Conservation (phyloP, 805 yeast genomes). For the Kuraishia molischiana region DNA sequence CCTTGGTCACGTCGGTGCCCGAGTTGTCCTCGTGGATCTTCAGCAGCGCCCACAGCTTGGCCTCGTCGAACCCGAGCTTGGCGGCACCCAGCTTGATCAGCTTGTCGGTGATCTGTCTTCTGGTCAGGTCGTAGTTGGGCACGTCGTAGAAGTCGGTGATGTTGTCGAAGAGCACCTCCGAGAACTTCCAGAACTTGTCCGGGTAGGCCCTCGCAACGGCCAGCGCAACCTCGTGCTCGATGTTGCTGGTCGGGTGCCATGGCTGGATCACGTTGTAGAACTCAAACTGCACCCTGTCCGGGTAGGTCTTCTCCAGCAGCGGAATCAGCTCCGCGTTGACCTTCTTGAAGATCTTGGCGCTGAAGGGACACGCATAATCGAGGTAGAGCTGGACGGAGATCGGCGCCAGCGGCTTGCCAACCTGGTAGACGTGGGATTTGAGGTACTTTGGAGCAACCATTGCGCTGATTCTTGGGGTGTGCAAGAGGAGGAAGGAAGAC, state of each 20-base stretch:
- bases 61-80: constrained; percentile 26
- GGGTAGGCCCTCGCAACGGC: constrained; percentile 57
- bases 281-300: constrained; percentile 46
- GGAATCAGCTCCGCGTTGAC: constrained; percentile 47
- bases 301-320: constrained; percentile 29
- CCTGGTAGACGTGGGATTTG: constrained; percentile 7
- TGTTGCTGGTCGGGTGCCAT: constrained; percentile 75
- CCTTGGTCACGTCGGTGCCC: constrained; percentile 52
- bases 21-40: constrained; percentile 30
- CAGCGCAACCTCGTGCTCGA: constrained; percentile 61
- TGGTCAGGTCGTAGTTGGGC: constrained; percentile 39
- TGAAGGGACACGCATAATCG: constrained; percentile 74
- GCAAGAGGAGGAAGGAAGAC: too few relatives aligned
- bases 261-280: constrained; percentile 78
- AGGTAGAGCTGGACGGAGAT: constrained; percentile 52
- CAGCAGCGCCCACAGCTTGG: constrained; percentile 18
- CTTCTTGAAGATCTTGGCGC: constrained; percentile 53
- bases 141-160: constrained; percentile 52
- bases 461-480: too few relatives aligned
- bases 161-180: constrained; percentile 44
- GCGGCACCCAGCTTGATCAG: constrained; percentile 39
- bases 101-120: constrained; percentile 44
- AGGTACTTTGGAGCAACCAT: constrained; percentile 6
- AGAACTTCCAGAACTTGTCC: constrained; percentile 44
- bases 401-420: constrained; percentile 4